These are phyloP conservation scores for Vitis amurensis DNA, from an alignment of 164 flowering plant genomes.

Conservation along the genomic window DNA sequence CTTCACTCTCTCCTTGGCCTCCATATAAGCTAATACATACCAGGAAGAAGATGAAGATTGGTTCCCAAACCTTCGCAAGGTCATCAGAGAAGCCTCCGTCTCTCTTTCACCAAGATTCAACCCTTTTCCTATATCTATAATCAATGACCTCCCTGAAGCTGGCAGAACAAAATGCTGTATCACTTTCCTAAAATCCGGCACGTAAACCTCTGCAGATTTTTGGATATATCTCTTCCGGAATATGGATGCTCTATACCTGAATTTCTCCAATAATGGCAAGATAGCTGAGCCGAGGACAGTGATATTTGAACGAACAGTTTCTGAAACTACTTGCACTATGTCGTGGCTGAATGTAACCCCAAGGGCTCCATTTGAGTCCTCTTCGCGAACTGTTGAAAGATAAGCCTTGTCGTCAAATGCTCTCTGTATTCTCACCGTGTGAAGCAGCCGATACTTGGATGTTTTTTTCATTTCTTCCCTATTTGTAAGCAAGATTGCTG, in stretches of 20 bases:
- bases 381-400: conserved; percentile 43
- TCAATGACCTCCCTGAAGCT: conserved; percentile 43
- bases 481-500: conserved; percentile 59
- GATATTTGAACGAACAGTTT: conserved; percentile 39
- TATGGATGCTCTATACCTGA: conserved; percentile 24
- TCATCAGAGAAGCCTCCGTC: conserved; percentile 59
- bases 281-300: conserved; percentile 37
- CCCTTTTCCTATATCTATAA: conserved; percentile 51
- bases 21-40: conserved; percentile 67
- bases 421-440: conserved; percentile 39
- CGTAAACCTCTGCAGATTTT: conserved; percentile 32
- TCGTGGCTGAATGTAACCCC: conserved; percentile 52
- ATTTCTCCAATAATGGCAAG: conserved; percentile 46
- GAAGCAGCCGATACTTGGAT: conserved; percentile 43
- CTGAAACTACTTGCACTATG: conserved; percentile 40
- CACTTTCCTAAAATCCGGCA: conserved; percentile 57
- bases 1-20: conserved; percentile 55
- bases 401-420: conserved; percentile 53
- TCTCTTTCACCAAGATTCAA: conserved; percentile 46
- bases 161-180: conserved; percentile 64
- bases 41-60: conserved; percentile 63
- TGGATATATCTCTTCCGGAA: conserved; percentile 23
- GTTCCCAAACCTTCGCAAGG: conserved; percentile 70
- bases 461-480: conserved; percentile 13
- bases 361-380: conserved; percentile 56